Base-by-base conservation (phyloP, 768 basidiomycete species). In the Serendipita sp. region DNA sequence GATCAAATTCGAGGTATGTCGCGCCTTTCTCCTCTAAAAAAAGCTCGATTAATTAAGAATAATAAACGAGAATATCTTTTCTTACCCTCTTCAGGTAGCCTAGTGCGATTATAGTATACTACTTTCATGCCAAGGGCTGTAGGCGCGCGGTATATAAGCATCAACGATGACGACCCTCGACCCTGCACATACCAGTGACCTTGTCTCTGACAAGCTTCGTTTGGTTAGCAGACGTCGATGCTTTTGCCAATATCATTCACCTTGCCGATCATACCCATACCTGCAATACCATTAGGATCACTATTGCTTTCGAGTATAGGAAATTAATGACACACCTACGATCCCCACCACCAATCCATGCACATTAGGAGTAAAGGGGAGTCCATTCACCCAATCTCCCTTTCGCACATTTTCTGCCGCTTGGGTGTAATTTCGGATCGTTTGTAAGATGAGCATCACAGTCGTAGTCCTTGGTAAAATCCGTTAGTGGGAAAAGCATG, bases 201-300 rank as follows among this genome's bases (percentile, higher is more conserved):
- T 60, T 60, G 56, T 60, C 56, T 28, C n/a, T 34, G 35, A 32
- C 44, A 32, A 65, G 47, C 41, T 24, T 16, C 65, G n/a, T 53
- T 34, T 45, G 41, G 51, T 24, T 10, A 44, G 54, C 16, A 37
- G 28, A 24, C 8, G 11, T 46, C 13, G 15, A 30, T 18, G 32
- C 28, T 4, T 13, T n/a, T 2, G 24, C 48, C 16, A 32, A 37
- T n/a, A 4, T 3, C 28, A 64, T 66, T 28, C 35, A 70, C 70
- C 69, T 66, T 68, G 16, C 75, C 75, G 48, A 76, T 76, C 45
- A 69, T 71, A 24, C 75, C 75, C 67, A 76, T 69, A 10, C 56
- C 56, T 60, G 56, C 28, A 60, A 34, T 8, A n/a, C 24, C 16
- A 15, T n/a, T n/a, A n/a, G 28, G 11, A 16, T 60, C 16, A 60